Percentiles rank a stretch among this genome's conserved stretches.
Conservation (phyloP, 805 yeast species). For the Teunomyces cretensis region DNA sequence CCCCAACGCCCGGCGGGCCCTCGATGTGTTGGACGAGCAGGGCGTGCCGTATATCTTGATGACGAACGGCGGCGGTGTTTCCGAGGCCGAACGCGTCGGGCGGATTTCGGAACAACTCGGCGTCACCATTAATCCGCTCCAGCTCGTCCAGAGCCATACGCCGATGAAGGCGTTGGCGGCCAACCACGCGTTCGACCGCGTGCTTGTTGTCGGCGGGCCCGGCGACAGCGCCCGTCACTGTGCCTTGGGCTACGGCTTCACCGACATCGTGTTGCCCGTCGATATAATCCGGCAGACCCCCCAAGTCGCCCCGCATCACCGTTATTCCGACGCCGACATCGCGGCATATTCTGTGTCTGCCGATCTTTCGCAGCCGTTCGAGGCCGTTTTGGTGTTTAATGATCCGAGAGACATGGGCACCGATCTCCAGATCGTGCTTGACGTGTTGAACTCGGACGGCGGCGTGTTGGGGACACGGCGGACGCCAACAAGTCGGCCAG, state of each 20-base stretch:
- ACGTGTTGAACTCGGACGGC: conserved; percentile 59
- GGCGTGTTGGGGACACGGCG: conserved; percentile 69
- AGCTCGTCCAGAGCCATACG: conserved; percentile 84
- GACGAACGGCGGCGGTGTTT: conserved; percentile 88
- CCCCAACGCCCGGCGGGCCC: conserved; percentile 61
- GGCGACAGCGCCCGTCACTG: conserved; percentile 67
- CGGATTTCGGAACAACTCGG: conserved; percentile 49
- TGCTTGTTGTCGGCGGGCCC: conserved; percentile 83
- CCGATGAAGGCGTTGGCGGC: conserved; percentile 66
- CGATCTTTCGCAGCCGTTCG: conserved; percentile 47
- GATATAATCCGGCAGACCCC: conserved; percentile 65
- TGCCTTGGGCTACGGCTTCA: conserved; percentile 75
- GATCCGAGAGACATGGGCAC: conserved; percentile 90
- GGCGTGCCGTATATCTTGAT: conserved; percentile 76
- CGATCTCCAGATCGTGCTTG: conserved; percentile 76
- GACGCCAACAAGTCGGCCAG: conserved; percentile 9
- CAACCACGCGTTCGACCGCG: conserved; percentile 49
- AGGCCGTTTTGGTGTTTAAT: conserved; percentile 78
- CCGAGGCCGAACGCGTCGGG: conserved; percentile 60
- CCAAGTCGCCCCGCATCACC: conserved; percentile 68
- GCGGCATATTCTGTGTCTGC: conserved; percentile 40
- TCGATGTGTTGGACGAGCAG: conserved; percentile 49
- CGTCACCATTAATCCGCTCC: conserved; percentile 51
- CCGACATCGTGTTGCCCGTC: conserved; percentile 68
- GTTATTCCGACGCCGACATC: conserved; percentile 47